Evolutionary conservation across 2,329 filamentous ascomycete species (phyloP), one percentile per base, ranked within the genome.

Genomic region (Aspergillus pseudoterreus): DNA sequence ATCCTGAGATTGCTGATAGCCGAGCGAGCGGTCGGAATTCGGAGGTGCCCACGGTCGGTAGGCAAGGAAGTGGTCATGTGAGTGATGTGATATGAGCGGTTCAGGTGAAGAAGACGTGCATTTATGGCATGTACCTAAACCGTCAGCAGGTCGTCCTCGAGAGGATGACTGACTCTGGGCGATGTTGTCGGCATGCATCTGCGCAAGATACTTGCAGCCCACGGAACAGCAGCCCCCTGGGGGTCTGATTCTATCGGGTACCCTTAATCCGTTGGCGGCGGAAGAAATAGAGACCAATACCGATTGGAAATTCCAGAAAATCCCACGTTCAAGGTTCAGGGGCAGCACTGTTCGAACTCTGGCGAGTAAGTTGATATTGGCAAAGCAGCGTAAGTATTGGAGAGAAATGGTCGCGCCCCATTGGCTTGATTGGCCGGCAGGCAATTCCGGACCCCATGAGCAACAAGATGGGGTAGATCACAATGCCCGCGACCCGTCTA

Each of bases 371-470:
- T 38, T 30, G 27, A 30, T 30, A 30, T 30, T 30, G 27, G 27
- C 27, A 30, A 30, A 30, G 27, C 27, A 30, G 27, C 9, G 10
- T 30, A 30, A 17, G 15, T 38, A 38, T 17, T 38, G 14, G 53
- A 53, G 53, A 53, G 55, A 57, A 46, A 57, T 22, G 50, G 19
- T 32, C 45, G 33, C 44, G 33, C 12, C 15, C 32, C 43, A 39
- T 30, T 22, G 39, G 19, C 44, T 17, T 44, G 54, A 58, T 58
- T 58, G 56, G 56, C 46, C 52, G 54, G 56, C 48, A 50, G 19
- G 33, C 45, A 51, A 51, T 39, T 45, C 54, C 51, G 15, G 54
- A 27, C 22, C 45, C 45, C 50, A 10, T 38, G 35, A 38, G n/a
- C 14, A 11, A 15, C 35, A 8, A 38, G 14, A 38, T 38, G 35